Conservation (phyloP, 179 eudicot species). For the Patellifolia procumbens region DNA sequence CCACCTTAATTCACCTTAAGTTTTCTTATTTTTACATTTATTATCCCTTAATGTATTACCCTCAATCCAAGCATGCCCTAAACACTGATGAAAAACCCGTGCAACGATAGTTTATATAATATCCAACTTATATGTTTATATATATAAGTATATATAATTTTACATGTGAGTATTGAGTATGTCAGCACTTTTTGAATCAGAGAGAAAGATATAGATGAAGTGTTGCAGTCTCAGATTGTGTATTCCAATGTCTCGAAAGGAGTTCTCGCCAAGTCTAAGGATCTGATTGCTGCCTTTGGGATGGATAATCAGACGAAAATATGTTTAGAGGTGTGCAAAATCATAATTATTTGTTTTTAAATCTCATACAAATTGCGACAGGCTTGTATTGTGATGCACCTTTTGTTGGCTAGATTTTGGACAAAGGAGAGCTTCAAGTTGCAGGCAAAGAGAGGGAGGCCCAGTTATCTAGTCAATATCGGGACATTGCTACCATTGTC, state of each 20-base stretch:
- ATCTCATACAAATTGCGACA: neutral
- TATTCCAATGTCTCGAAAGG: constrained; percentile 93
- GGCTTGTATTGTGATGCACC: neutral
- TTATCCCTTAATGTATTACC: too few relatives aligned
- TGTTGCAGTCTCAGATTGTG: constrained; percentile 89
- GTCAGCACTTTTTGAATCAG: constrained; percentile 30
- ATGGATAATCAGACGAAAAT: constrained; percentile 80
- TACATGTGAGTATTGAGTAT: neutral
- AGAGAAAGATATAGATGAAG: constrained; percentile 98
- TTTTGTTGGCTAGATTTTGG: constrained; percentile 67
- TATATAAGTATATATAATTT: too few relatives aligned
- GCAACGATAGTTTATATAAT: too few relatives aligned
- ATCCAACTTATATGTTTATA: too few relatives aligned
- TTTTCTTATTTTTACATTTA: too few relatives aligned
- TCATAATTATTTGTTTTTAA: neutral
- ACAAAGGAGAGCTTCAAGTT: constrained; percentile 97
- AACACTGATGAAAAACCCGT: too few relatives aligned
- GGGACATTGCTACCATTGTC: constrained; percentile 93
- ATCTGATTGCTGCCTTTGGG: constrained; percentile 73
- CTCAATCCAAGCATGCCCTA: too few relatives aligned
- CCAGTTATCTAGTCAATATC: constrained; percentile 84
- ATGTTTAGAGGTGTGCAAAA: constrained; percentile 68
- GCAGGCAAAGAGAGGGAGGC: constrained; percentile 99
- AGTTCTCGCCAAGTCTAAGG: constrained; percentile 86
- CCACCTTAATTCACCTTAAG: too few relatives aligned